Conservation (phyloP, 257 asterid genomes). For the Fraxinus anomala region DNA sequence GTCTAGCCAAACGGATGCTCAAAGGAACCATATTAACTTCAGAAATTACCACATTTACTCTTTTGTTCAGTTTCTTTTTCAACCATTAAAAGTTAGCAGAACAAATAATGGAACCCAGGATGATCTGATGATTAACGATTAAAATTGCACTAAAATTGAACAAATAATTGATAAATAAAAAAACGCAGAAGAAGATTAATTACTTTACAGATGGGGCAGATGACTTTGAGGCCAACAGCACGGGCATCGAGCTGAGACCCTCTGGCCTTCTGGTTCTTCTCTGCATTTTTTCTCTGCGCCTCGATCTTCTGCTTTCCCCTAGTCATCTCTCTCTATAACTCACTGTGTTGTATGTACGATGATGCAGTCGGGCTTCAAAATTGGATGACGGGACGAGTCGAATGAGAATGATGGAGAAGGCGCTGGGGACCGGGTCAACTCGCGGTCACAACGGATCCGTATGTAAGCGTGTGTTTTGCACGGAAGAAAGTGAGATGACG, state of each 20-base stretch:
- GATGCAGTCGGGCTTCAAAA: neutral
- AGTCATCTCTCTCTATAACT: slow-evolving; percentile 48
- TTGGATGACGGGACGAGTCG: neutral
- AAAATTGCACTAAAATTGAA: neutral
- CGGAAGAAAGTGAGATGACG: neutral
- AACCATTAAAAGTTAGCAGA: slow-evolving; percentile 7
- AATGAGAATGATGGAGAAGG: neutral
- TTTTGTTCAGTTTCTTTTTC: neutral
- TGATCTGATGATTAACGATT: neutral
- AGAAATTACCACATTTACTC: neutral
- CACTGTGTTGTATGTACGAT: neutral
- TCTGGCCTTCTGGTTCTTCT: slow-evolving; percentile 71
- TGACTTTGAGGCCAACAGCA: slow-evolving; percentile 82
- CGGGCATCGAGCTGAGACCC: slow-evolving; percentile 98
- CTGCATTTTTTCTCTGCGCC: slow-evolving; percentile 80
- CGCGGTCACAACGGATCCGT: neutral
- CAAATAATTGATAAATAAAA: neutral
- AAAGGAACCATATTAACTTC: neutral
- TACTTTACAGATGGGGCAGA: slow-evolving; percentile 65
- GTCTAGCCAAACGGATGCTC: neutral
- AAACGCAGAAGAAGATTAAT: slow-evolving; percentile 5
- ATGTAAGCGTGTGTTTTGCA: neutral
- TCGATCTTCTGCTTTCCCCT: slow-evolving; percentile 95
- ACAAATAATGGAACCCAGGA: neutral
- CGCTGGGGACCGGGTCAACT: slow-evolving; percentile 10